phyloP scores from a whole-genome alignment of 106 monocot species.

The Acorus gramineus region DNA sequence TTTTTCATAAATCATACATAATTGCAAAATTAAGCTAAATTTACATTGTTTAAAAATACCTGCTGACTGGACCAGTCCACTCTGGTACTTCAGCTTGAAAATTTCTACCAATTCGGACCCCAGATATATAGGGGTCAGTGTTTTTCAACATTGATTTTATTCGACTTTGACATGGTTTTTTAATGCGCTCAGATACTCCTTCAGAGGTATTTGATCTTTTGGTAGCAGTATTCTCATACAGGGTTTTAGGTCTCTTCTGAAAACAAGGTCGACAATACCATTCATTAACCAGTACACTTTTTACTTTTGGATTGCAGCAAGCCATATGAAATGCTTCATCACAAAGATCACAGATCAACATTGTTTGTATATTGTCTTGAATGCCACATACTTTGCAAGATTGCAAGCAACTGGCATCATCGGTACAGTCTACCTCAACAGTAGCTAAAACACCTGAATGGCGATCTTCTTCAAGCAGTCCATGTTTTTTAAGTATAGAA shows the following conservation, averaged over 20 bases:
- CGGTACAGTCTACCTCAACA: constrained; percentile 9
- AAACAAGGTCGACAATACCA: constrained; percentile 77
- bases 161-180: constrained; percentile 15
- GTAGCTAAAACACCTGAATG: constrained; percentile 1
- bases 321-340: constrained; percentile 75
- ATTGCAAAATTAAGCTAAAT: too few relatives aligned
- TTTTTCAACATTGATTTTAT: constrained; percentile 58
- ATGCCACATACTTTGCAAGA: constrained; percentile 53
- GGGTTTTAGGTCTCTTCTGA: constrained; percentile 39
- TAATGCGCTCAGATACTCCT: constrained; percentile 10
- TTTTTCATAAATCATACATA: too few relatives aligned
- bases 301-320: constrained; percentile 47
- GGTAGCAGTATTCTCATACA: constrained; percentile 7
- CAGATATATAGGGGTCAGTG: constrained; percentile 23
- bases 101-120: constrained; percentile 50
- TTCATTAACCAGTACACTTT: constrained; percentile 30
- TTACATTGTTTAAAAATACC: too few relatives aligned
- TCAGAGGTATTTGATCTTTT: constrained; percentile 13
- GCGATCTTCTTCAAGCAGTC: constrained; percentile 15
- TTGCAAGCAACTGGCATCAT: constrained; percentile 5
- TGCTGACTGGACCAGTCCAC: constrained; percentile 26
- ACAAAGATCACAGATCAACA: constrained; percentile 85
- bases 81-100: constrained; percentile 74
- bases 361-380: constrained; percentile 24
- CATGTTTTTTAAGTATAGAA: constrained; percentile 31